These are phyloP conservation scores for Lavandula angustifolia DNA, from an alignment of 257 asterid species.

Conservation along the genomic window DNA sequence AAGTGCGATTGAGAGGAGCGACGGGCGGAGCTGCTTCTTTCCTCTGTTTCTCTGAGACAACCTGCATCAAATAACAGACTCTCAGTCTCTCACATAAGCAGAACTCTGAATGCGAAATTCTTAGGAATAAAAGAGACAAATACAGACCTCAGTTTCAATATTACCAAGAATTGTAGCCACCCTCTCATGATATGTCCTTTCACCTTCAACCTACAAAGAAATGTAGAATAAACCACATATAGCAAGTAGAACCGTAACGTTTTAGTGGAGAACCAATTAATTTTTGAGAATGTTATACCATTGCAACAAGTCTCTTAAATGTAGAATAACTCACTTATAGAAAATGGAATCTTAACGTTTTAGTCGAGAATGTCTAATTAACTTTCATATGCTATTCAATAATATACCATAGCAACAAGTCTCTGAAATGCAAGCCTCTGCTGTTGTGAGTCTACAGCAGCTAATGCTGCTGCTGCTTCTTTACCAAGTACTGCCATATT, in stretches of 20 bases:
- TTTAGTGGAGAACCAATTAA: too few relatives aligned
- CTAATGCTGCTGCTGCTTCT: conserved; percentile 93
- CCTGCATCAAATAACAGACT: conserved; percentile 44
- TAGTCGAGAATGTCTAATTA: conserved; percentile 17
- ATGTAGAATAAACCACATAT: neutral
- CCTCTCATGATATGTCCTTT: conserved; percentile 82
- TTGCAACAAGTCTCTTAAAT: conserved; percentile 86
- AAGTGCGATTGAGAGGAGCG: conserved; percentile 45
- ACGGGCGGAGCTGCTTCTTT: conserved; percentile 98
- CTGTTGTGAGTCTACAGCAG: conserved; percentile 95
- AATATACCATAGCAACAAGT: conserved; percentile 81
- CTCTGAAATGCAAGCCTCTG: conserved; percentile 95
- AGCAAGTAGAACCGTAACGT: too few relatives aligned
- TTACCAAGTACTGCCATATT: conserved; percentile 97
- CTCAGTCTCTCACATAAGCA: conserved; percentile 31
- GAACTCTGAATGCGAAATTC: conserved; percentile 4
- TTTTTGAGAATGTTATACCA: conserved; percentile 47
- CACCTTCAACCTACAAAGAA: conserved; percentile 79
- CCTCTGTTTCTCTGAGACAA: conserved; percentile 93
- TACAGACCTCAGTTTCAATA: conserved; percentile 83
- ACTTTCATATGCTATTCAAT: conserved; percentile 17
- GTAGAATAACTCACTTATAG: conserved; percentile 38
- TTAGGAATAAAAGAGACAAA: conserved; percentile 29
- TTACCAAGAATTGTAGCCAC: conserved; percentile 91
- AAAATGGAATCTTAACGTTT: conserved; percentile 10